Evolutionary conservation across 2,329 filamentous ascomycete species (phyloP), one percentile per base, ranked within the genome.

Genomic region (Domatiomyces catenatus): DNA sequence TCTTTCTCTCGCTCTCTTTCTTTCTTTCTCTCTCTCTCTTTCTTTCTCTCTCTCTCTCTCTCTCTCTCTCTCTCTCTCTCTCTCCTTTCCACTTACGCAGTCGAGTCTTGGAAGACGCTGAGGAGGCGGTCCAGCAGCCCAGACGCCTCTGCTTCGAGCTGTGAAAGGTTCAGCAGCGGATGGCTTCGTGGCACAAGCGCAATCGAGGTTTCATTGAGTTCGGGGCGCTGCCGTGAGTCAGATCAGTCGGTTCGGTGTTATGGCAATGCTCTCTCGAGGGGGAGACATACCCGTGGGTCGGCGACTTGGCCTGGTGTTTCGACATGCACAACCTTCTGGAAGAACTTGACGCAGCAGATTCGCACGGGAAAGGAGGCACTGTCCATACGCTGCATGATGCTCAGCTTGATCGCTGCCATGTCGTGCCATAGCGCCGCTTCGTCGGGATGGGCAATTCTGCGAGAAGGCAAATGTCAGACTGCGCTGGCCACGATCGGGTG

Each of bases 301-400:
- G 80, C 74, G 58, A 86, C 84, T 52, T 83, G 71, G 46, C 86
- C 86, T n/a, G 83, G 81, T 8, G 87, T 95, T 67, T 98, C 90
- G 17, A 88, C 86, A 58, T 95, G 77, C 44, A 98, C 84, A 44
- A 96, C 86, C 56, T 86, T 81, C 70, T 98, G 90, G 39, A 87
- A 83, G 66, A 98, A 98, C 68, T 98, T 98, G 75, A 96, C 83
- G 71, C 92, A 96, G 73, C 88, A 94, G 65, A 96, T 83, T 60
- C 83, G 83, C 56, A 96, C 79, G 2, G 86, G 83, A 10, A 83
- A 75, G 12, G 79, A 71, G 17, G 86, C 82, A 44, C 74, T 77
- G 60, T 95, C 90, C 90, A 93, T 95, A 62, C 92, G 80, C 53
- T 79, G 80, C 53, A 98, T 68, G 58, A 98, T 92, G 60, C 82